A percentile compares a stretch with the other conserved stretches of the same genome.
Evolutionary conservation across 176 grass and related monocot species (phyloP).

Genomic region (Guadua angustifolia): DNA sequence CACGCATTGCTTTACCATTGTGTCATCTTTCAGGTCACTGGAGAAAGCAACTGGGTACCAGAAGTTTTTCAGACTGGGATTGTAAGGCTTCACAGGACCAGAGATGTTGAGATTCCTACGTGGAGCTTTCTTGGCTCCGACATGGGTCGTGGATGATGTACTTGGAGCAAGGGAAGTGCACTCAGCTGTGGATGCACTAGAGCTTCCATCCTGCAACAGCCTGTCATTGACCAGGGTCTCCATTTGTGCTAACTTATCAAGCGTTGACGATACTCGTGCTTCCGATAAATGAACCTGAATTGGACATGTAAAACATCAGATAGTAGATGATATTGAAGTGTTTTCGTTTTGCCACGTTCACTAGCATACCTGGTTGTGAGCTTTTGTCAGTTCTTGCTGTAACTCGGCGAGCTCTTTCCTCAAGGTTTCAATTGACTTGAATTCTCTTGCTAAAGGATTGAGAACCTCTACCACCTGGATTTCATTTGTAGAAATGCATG

Average conservation of each 20-base stretch:
- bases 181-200: conserved; percentile 50
- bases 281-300: conserved; percentile 81
- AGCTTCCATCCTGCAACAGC: conserved; percentile 50
- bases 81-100: conserved; percentile 79
- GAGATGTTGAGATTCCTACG: conserved; percentile 67
- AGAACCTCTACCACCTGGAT: conserved; percentile 88
- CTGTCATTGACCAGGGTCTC: conserved; percentile 79
- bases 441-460: conserved; percentile 85
- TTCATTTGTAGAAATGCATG: conserved; percentile 19
- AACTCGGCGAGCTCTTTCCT: conserved; percentile 87
- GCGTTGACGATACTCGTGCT: conserved; percentile 64
- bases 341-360: neutral
- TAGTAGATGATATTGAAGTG: neutral
- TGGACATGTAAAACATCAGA: neutral
- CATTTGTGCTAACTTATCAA: conserved; percentile 86
- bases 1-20: conserved; percentile 60
- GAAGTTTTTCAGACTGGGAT: conserved; percentile 81
- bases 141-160: conserved; percentile 50
- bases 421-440: conserved; percentile 88
- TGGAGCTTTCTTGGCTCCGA: conserved; percentile 45
- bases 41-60: conserved; percentile 98
- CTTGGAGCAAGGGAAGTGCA: conserved; percentile 54
- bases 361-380: conserved; percentile 76
- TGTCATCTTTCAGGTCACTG: conserved; percentile 88
- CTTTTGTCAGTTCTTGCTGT: conserved; percentile 67